Base-by-base conservation (phyloP, 1,139 yeast species). In the Ogataea hybrid region DNA sequence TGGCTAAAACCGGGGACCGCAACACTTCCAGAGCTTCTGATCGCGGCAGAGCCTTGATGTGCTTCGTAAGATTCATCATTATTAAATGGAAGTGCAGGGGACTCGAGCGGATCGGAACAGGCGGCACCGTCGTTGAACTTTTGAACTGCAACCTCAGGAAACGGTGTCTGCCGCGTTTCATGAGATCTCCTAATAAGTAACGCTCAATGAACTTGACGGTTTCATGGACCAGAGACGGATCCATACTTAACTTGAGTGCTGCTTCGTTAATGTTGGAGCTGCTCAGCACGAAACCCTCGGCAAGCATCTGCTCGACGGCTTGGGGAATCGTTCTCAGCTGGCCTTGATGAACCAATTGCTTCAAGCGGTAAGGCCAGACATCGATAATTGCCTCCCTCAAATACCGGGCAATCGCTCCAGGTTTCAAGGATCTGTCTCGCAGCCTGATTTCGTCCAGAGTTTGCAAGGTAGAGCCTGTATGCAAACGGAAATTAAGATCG, bases 231-330 rank as follows among this genome's bases (percentile, higher is more conserved):
- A 50, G 41, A 14, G 39, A 43, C 2, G 50, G 44, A 33, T 50
- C 43, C 9, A 30, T 29, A 36, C 57, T 53, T 18, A 70, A 47
- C 36, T 65, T 41, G 14, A 63, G 56, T 4, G 69, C 67, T 1
- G 70, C 58, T 37, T 66, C 64, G 48, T 74, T 74, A 58, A 70
- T 50, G 25, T 67, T 65, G 4, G 54, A 47, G 40, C 70, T 70
- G 25, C 66, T 65, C 25, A 75, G 52, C 1, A 63, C 48, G 35
- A 71, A 63, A 0, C 69, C 67, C 12, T 61, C 59, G 1, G 52
- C 43, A 16, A 56, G 55, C 5, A 72, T 49, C 21, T 57, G 58
- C 3, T 61, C 48, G 12, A 69, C 37, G 30, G 61, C 48, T 1
- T 49, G 32, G 12, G 65, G 56, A 12, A 70, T 44, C 18, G 58